phyloP scores from a whole-genome alignment of 768 basidiomycete species.

The Gymnopilus dilepis region DNA sequence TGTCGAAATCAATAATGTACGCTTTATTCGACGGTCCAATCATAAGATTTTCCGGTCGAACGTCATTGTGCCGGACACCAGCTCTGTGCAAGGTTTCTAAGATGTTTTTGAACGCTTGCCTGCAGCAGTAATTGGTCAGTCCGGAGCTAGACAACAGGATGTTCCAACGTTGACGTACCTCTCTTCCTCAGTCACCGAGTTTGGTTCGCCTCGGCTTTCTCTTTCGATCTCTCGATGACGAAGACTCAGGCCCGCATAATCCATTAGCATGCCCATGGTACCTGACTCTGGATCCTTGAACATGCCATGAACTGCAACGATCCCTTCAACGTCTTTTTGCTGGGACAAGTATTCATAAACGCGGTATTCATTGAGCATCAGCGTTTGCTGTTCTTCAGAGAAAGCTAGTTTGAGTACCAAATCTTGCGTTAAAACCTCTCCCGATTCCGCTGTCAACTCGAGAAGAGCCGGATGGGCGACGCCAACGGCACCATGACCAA shows the following conservation, averaged over 20 bases:
- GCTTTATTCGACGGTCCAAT: not conserved
- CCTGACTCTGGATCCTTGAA: conserved; percentile 5
- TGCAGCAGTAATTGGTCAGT: too few species aligned
- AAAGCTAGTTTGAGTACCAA: conserved; percentile 23
- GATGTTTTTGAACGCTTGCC: too few species aligned
- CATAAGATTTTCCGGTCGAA: not conserved
- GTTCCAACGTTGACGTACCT: conserved; percentile 2
- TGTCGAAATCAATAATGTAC: not conserved
- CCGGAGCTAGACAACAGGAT: too few species aligned
- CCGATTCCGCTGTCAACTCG: not conserved
- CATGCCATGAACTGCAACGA: conserved; percentile 17
- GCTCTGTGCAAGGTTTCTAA: too few species aligned
- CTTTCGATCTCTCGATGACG: not conserved
- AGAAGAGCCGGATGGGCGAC: conserved; percentile 14
- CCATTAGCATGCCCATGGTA: conserved; percentile 2
- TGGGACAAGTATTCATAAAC: conserved; percentile 22
- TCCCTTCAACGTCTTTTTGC: conserved; percentile 12
- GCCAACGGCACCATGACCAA: conserved; percentile 14
- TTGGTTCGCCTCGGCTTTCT: not conserved
- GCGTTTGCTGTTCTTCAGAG: conserved; percentile 4
- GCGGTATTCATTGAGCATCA: conserved; percentile 22
- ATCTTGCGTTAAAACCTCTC: not conserved
- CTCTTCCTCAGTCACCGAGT: not conserved
- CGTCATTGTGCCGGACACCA: too few species aligned
- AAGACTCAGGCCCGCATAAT: not conserved